A percentile compares a stretch with the other conserved stretches of the same genome.
phyloP scores from a whole-genome alignment of 1,139 yeast species.

The Lipomyces yarrowii region DNA sequence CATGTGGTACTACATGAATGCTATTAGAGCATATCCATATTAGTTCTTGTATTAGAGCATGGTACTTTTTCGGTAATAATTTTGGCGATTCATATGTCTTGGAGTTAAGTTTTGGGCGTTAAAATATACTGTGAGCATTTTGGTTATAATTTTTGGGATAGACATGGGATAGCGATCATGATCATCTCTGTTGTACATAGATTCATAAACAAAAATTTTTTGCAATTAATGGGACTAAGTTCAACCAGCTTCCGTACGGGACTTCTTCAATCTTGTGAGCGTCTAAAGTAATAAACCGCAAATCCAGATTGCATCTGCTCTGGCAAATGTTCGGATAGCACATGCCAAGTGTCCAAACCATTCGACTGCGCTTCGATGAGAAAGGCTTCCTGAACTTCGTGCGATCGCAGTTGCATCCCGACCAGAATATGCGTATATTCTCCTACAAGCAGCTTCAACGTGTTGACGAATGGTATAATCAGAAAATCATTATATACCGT shows the following conservation, averaged over 20 bases:
- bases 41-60: not conserved
- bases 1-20: not conserved
- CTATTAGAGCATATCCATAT: not conserved
- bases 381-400: slow-evolving; percentile 55
- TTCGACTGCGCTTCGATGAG: slow-evolving; percentile 41
- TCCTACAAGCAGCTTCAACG: slow-evolving; percentile 46
- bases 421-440: slow-evolving; percentile 48
- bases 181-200: not conserved
- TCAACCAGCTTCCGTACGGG: not conserved
- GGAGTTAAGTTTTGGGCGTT: not conserved
- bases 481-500: slow-evolving; percentile 69
- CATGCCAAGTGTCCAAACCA: slow-evolving; percentile 23
- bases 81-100: not conserved
- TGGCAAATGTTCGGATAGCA: slow-evolving; percentile 20
- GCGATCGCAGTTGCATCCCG: slow-evolving; percentile 61
- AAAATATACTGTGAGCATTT: not conserved
- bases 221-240: no score
- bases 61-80: not conserved
- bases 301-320: slow-evolving; percentile 47
- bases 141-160: not conserved
- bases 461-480: slow-evolving; percentile 53
- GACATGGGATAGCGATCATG: not conserved
- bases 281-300: slow-evolving; percentile 48
- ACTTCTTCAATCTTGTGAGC: not conserved
- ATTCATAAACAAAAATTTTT: no score